Evolutionary conservation across 192 early-diverging fungal species (phyloP), one percentile per base, ranked within the genome.

Genomic region (Dimargaris cristalligena): DNA sequence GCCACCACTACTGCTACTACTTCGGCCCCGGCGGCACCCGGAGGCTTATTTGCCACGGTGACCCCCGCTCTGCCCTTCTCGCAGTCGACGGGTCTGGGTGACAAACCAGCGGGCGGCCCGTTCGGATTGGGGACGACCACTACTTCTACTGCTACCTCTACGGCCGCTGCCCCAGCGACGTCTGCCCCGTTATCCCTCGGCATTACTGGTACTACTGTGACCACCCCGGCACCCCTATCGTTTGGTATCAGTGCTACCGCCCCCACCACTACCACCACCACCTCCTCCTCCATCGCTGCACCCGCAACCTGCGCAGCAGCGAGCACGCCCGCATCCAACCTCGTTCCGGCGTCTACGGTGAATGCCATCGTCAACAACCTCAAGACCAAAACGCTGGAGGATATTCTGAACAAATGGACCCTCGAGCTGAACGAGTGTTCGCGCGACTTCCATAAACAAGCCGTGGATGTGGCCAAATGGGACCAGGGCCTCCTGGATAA

Each of bases 361-460:
- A 66, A 78, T 33, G 71, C 81, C 32, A 23, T 57, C 13, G 34
- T 22, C 44, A 30, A 63, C 62, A 60, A 60, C 38, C 62, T 93
- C 63, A 82, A 90, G 63, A 84, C 82, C 58, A 91, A 86, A 71
- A 91, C 87, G 28, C 75, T 98, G 71, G 89, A 92, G 60, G 91
- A 92, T 60, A 88, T 98, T 47, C 66, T 92, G 34, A 84, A 89
- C 44, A 80, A 83, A 71, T 98, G 95, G 95, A 88, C 84, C 20
- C 68, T 70, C 16, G 86, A 94, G 65, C 76, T 98, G 38, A 80
- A 88, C 41, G 74, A 70, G 41, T 79, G 81, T 49, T 85, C 88
- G 1, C 77, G 79, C 29, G 86, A 86, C 32, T 98, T 96, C 75
- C 88, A 91, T 59, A 73, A 72, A 34, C 84, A 90, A 67, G 92